Evolutionary conservation across 768 basidiomycete species (phyloP).

Genomic region (Boletellus ananas): DNA sequence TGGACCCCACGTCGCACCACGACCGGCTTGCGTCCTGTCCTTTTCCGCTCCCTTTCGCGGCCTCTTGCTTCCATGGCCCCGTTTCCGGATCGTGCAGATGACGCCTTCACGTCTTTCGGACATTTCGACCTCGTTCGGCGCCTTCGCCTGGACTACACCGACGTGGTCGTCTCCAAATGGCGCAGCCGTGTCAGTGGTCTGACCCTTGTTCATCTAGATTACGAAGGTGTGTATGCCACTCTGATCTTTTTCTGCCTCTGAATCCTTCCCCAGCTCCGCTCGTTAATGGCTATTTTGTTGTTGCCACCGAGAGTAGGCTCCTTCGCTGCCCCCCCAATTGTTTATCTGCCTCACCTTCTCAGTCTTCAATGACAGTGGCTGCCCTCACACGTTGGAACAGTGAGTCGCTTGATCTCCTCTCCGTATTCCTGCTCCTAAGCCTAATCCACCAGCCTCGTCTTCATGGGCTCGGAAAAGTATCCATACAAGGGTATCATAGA

Average conservation of each 20-base stretch:
- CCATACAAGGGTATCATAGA: conserved; percentile 97
- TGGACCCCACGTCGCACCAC: conserved; percentile 11
- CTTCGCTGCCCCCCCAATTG: not conserved
- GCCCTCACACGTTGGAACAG: conserved; percentile 97
- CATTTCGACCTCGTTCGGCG: conserved; percentile 83
- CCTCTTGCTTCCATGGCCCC: conserved; percentile 30
- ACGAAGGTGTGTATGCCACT: conserved; percentile 59
- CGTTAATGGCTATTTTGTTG: conserved; percentile 87
- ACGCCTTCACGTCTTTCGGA: conserved; percentile 43
- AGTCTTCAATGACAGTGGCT: conserved; percentile 94
- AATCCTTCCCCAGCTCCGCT: conserved; percentile 59
- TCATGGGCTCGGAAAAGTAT: conserved; percentile 94
- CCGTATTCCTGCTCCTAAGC: not conserved
- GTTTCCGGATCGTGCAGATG: conserved; percentile 18
- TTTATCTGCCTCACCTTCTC: conserved; percentile 1
- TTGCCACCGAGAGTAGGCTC: conserved; percentile 80
- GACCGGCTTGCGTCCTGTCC: not conserved
- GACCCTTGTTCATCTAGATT: conserved; percentile 85
- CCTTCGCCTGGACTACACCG: conserved; percentile 72
- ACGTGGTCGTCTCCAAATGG: conserved; percentile 85
- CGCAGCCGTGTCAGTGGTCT: conserved; percentile 83
- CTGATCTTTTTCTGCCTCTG: conserved; percentile 8
- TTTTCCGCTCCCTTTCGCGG: conserved; percentile 1
- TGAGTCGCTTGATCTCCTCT: conserved; percentile 35
- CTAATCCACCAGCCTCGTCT: conserved; percentile 59